Evolutionary conservation across 371 early-diverging fungal species (phyloP).

Genomic region (Mucor sp.): DNA sequence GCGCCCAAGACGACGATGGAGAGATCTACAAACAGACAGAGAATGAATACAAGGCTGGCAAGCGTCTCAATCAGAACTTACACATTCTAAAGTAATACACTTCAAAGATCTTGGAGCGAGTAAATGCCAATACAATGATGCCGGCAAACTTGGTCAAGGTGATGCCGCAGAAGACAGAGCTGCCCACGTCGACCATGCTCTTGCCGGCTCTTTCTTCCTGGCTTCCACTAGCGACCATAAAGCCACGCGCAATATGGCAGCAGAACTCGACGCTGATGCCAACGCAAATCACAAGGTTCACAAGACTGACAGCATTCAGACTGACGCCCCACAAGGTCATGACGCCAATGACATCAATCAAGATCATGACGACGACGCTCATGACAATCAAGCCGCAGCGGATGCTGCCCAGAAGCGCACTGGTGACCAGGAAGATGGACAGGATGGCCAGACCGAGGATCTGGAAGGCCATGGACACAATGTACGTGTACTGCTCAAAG

Average conservation of each 20-base stretch:
- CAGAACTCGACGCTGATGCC: conserved; percentile 83
- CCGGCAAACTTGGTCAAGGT: conserved; percentile 79
- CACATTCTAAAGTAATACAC: conserved; percentile 82
- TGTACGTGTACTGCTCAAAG: conserved; percentile 76
- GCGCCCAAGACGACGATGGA: conserved; percentile 71
- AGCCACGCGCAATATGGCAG: conserved; percentile 71
- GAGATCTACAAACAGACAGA: conserved; percentile 40
- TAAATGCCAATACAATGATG: conserved; percentile 72
- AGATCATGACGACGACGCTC: conserved; percentile 63
- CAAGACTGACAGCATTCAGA: conserved; percentile 75
- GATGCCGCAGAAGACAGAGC: conserved; percentile 77
- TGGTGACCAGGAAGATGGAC: conserved; percentile 64
- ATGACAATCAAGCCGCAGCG: conserved; percentile 65
- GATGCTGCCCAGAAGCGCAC: conserved; percentile 57
- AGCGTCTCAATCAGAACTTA: conserved; percentile 23
- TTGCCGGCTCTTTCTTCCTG: conserved; percentile 50
- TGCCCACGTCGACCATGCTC: conserved; percentile 68
- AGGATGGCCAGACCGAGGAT: conserved; percentile 59
- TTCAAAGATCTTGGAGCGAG: conserved; percentile 75
- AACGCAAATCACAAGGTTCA: conserved; percentile 75
- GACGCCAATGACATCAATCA: conserved; percentile 65
- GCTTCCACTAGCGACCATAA: conserved; percentile 54
- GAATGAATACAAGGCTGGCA: background rate
- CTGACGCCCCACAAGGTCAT: conserved; percentile 71
- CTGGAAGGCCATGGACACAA: conserved; percentile 58